These are phyloP conservation scores for Comarum palustre DNA, from an alignment of 306 rosid species.

Conservation along the genomic window DNA sequence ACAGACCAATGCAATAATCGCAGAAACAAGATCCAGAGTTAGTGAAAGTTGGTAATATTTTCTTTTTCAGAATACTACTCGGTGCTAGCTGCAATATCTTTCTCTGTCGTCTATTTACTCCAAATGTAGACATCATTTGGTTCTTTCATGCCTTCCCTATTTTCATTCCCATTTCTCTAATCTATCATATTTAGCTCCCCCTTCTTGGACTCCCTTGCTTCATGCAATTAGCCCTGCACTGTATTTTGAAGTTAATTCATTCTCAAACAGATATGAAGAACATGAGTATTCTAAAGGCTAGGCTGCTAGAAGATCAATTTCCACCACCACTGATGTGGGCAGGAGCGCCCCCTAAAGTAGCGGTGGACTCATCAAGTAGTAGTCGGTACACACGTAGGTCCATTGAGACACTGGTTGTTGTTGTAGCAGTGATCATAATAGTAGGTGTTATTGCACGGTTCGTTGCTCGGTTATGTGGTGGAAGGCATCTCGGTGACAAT, in stretches of 20 bases:
- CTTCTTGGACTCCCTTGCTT: slow-evolving; percentile 3
- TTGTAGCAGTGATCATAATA: slow-evolving; percentile 66
- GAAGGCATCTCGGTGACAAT: slow-evolving; percentile 60
- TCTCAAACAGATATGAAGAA: background rate
- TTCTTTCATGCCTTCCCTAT: background rate
- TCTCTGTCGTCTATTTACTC: background rate
- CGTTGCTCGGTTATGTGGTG: slow-evolving; percentile 71
- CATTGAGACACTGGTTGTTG: slow-evolving; percentile 73
- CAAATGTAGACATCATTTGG: background rate
- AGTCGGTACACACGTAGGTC: slow-evolving; percentile 48
- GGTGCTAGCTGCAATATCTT: background rate
- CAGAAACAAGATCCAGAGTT: slow-evolving; percentile 41
- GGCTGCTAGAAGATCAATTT: slow-evolving; percentile 36
- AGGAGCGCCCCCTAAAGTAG: background rate
- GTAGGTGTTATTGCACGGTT: slow-evolving; percentile 71
- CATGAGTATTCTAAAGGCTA: slow-evolving; percentile 28
- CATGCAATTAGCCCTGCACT: background rate
- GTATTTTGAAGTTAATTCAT: background rate
- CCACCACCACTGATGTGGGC: slow-evolving; percentile 17
- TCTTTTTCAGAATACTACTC: background rate
- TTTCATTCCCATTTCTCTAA: background rate
- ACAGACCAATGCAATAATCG: slow-evolving; percentile 27
- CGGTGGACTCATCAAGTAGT: slow-evolving; percentile 27
- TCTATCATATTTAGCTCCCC: background rate
- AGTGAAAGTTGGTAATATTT: background rate